These are phyloP conservation scores for Talaromyces atroroseus DNA, from an alignment of 2,329 filamentous ascomycete genomes.

Conservation along the genomic window DNA sequence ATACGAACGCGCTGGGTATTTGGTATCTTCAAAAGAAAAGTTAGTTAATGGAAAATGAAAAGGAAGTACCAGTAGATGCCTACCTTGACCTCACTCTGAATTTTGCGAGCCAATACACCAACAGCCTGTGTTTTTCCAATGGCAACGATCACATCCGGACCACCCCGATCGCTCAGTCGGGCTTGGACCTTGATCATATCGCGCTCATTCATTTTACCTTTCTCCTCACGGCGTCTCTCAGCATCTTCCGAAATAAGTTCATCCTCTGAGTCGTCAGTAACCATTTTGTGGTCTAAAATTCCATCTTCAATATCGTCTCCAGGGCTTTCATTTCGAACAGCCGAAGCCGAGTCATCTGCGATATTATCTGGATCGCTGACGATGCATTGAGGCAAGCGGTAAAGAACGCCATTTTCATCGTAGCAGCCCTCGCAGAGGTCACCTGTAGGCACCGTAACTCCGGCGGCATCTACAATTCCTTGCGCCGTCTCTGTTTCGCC, in stretches of 20 bases:
- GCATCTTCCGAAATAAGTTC: conserved; percentile 32
- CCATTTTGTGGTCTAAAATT: conserved; percentile 27
- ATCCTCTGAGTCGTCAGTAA: conserved; percentile 37
- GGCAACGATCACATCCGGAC: conserved; percentile 56
- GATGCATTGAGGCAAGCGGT: conserved; percentile 62
- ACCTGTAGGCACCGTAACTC: conserved; percentile 68
- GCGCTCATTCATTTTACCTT: conserved; percentile 55
- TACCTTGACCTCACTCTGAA: conserved; percentile 61
- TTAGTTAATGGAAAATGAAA: conserved; percentile 10
- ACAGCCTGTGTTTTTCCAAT: conserved; percentile 61
- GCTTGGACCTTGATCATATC: conserved; percentile 56
- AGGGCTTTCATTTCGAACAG: conserved; percentile 19
- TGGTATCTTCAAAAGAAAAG: conserved; percentile 47
- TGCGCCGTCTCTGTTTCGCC: conserved; percentile 65
- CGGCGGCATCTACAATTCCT: conserved; percentile 71
- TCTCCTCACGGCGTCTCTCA: conserved; percentile 48
- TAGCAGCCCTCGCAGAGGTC: conserved; percentile 67
- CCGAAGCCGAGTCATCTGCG: conserved; percentile 20
- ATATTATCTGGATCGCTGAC: conserved; percentile 63
- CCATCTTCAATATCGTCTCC: conserved; percentile 23
- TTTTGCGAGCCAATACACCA: conserved; percentile 54
- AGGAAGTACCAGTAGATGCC: conserved; percentile 25
- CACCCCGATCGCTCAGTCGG: conserved; percentile 59
- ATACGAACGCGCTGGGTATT: conserved; percentile 60
- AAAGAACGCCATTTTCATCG: conserved; percentile 64